A percentile compares a stretch with the other conserved stretches of the same genome.
Conservation (phyloP, 441 rosid genomes). For the Hura crepitans region DNA sequence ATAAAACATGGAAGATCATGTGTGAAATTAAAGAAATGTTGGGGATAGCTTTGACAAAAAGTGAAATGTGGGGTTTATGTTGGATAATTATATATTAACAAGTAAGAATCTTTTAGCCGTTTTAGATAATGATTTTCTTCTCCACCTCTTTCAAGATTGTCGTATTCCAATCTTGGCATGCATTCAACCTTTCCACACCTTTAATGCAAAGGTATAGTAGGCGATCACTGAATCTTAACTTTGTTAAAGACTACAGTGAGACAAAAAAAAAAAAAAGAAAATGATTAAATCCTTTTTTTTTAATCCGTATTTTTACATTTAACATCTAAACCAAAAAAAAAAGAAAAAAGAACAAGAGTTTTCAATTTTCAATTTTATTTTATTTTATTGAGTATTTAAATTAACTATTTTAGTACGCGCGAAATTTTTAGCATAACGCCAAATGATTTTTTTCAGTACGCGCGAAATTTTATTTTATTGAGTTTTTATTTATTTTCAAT, state of each 20-base stretch:
- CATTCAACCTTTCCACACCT: slow-evolving; percentile 15
- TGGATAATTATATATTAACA: background rate
- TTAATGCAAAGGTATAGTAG: slow-evolving; percentile 11
- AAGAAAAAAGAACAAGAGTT: no score
- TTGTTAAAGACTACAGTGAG: slow-evolving; percentile 19
- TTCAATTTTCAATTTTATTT: no score
- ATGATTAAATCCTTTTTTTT: no score
- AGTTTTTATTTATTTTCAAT: no score
- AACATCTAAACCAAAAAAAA: no score
- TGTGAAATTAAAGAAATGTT: background rate
- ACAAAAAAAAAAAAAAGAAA: background rate
- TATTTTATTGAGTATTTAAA: no score
- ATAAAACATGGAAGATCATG: background rate
- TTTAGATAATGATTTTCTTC: background rate
- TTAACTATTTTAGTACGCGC: no score
- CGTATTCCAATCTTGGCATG: slow-evolving; percentile 38
- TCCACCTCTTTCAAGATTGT: slow-evolving; percentile 21
- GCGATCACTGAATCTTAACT: slow-evolving; percentile 16
- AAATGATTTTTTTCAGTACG: no score
- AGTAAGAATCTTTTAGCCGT: slow-evolving; percentile 5
- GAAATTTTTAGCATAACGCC: no score
- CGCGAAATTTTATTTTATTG: no score
- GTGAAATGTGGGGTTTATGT: slow-evolving; percentile 11
- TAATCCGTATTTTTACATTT: no score
- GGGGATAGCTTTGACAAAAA: background rate